These are phyloP conservation scores for Cercospora beticola DNA, from an alignment of 2,329 filamentous ascomycete genomes.

Conservation along the genomic window DNA sequence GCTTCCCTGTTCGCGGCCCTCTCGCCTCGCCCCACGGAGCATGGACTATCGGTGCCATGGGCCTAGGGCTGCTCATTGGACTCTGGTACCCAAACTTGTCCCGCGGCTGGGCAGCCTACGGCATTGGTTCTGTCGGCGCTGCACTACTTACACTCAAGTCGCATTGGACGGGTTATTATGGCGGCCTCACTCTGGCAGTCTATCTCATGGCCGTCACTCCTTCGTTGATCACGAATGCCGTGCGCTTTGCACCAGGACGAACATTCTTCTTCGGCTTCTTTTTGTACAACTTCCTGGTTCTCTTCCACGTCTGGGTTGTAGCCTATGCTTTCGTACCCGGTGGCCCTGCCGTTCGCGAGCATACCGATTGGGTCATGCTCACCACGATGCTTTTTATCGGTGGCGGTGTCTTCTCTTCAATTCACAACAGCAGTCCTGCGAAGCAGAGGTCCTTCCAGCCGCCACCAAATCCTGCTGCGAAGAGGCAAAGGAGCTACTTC, in stretches of 20 bases:
- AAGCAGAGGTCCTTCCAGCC: conserved; percentile 41
- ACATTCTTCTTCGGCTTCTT: conserved; percentile 89
- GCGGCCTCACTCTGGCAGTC: conserved; percentile 69
- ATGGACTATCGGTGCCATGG: conserved; percentile 84
- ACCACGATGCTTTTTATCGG: conserved; percentile 82
- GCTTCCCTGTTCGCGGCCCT: conserved; percentile 85
- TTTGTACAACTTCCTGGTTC: conserved; percentile 86
- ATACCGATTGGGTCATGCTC: conserved; percentile 93
- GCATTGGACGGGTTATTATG: conserved; percentile 89
- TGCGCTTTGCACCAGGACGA: conserved; percentile 71
- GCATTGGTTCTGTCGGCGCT: conserved; percentile 75
- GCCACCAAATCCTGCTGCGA: conserved; percentile 48
- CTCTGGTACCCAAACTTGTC: conserved; percentile 69
- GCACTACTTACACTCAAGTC: conserved; percentile 71
- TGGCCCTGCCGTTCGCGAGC: conserved; percentile 86
- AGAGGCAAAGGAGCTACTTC: conserved; percentile 64
- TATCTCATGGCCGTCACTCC: conserved; percentile 81
- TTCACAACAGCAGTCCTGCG: conserved; percentile 46
- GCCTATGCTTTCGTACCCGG: conserved; percentile 97
- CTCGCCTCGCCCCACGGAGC: conserved; percentile 87
- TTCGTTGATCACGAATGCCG: conserved; percentile 71
- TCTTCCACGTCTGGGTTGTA: conserved; percentile 99
- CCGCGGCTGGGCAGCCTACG: conserved; percentile 76
- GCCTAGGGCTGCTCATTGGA: conserved; percentile 73
- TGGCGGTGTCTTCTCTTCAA: conserved; percentile 73